phyloP scores from a whole-genome alignment of 352 stramenopile species.

The Globisporangium okanoganense region DNA sequence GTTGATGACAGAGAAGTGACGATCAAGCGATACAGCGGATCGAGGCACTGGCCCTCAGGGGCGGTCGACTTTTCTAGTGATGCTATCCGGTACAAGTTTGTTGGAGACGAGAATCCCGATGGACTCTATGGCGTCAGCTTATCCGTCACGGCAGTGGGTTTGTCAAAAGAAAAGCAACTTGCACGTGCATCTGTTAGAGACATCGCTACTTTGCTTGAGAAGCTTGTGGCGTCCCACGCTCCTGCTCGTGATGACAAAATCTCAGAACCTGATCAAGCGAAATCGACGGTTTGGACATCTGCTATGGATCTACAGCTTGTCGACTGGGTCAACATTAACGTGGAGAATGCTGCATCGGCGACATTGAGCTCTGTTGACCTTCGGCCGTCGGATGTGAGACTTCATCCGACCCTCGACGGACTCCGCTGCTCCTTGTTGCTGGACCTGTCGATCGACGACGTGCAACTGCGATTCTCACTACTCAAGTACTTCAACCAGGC shows the following conservation, averaged over 20 bases:
- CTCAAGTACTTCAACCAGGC: conserved; percentile 82
- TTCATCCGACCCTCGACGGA: conserved; percentile 66
- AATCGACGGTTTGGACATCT: conserved; percentile 35
- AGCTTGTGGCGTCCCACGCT: conserved; percentile 19
- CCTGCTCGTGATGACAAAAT: neutral
- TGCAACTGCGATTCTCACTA: conserved; percentile 77
- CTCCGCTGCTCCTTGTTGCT: conserved; percentile 72
- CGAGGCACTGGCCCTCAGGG: conserved; percentile 42
- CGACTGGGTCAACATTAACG: conserved; percentile 83
- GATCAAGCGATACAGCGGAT: conserved; percentile 34
- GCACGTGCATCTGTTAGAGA: conserved; percentile 32
- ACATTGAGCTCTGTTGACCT: conserved; percentile 53
- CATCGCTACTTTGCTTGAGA: conserved; percentile 33
- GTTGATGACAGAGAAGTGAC: conserved; percentile 18
- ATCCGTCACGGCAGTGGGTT: conserved; percentile 49
- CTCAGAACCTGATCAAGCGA: neutral
- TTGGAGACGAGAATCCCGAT: conserved; percentile 49
- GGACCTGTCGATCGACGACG: conserved; percentile 39
- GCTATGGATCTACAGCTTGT: conserved; percentile 83
- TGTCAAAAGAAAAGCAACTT: conserved; percentile 65
- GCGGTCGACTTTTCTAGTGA: conserved; percentile 57
- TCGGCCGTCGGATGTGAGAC: conserved; percentile 61
- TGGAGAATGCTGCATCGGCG: conserved; percentile 39
- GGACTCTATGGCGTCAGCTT: conserved; percentile 56
- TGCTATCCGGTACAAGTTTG: conserved; percentile 57